phyloP scores from a whole-genome alignment of 2,329 filamentous ascomycete species.

The Aspergillus niger region DNA sequence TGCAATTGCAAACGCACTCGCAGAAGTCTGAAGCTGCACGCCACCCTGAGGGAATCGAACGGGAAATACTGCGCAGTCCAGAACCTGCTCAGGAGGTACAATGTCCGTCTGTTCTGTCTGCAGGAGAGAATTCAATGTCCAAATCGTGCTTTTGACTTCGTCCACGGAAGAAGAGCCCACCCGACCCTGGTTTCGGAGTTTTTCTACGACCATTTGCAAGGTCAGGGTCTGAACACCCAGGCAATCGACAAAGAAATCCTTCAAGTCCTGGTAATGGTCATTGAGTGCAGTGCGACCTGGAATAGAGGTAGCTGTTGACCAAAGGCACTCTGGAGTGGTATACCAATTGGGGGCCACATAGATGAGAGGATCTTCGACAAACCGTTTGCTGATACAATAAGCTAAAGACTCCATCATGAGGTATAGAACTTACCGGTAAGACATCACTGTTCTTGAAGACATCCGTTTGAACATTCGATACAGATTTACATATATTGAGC shows the following conservation, averaged over 20 bases:
- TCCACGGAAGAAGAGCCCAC: background rate
- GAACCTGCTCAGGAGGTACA: background rate
- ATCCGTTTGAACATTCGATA: background rate
- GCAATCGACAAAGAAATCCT: slow-evolving; percentile 9
- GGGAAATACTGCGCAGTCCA: slow-evolving; percentile 10
- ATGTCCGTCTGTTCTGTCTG: background rate
- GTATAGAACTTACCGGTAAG: background rate
- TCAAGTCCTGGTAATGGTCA: slow-evolving; percentile 10
- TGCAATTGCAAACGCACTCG: slow-evolving; percentile 8
- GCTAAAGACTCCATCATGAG: background rate
- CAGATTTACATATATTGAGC: slow-evolving; percentile 1
- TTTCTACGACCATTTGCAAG: slow-evolving; percentile 14
- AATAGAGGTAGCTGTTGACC: slow-evolving; percentile 15
- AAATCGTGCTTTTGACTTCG: slow-evolving; percentile 13
- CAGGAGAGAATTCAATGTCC: slow-evolving; percentile 12
- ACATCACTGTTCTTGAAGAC: background rate
- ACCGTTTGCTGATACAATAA: background rate
- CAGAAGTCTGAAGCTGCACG: slow-evolving; percentile 4
- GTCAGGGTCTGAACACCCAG: slow-evolving; percentile 13
- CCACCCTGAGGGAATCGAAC: slow-evolving; percentile 8
- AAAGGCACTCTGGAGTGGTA: slow-evolving; percentile 9
- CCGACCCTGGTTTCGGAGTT: slow-evolving; percentile 11
- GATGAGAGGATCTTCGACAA: background rate
- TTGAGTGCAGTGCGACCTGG: slow-evolving; percentile 13
- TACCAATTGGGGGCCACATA: slow-evolving; percentile 11